These are phyloP conservation scores for Amesomyces nigricolor DNA, from an alignment of 2,329 filamentous ascomycete genomes.

Conservation along the genomic window DNA sequence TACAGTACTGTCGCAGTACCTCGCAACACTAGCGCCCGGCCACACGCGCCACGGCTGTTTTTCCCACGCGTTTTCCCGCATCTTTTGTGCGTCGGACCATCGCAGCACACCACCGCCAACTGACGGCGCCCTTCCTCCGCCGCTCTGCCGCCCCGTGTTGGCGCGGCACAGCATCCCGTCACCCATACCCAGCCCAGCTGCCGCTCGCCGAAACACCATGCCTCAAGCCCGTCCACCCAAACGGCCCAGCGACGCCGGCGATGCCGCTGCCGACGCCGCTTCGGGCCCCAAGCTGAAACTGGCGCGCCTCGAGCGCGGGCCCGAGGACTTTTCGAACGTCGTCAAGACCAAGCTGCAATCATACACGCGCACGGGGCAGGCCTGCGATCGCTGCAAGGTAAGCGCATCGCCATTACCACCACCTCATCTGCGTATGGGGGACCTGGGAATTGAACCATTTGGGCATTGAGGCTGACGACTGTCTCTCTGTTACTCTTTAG, in stretches of 20 bases:
- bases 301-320: slow-evolving; percentile 42
- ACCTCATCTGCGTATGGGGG: not conserved
- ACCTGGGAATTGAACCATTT: too few species aligned
- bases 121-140: slow-evolving; percentile 4
- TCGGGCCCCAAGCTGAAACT: slow-evolving; percentile 42
- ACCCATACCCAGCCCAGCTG: slow-evolving; percentile 7
- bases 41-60: not conserved
- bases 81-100: slow-evolving; percentile 2
- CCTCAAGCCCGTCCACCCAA: slow-evolving; percentile 40
- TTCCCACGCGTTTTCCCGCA: not conserved
- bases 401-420: not conserved
- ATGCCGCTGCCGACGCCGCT: slow-evolving; percentile 32
- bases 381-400: slow-evolving; percentile 81
- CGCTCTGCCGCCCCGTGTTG: slow-evolving; percentile 20
- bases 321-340: slow-evolving; percentile 49
- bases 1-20: not conserved
- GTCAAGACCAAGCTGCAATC: slow-evolving; percentile 52
- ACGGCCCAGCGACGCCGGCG: slow-evolving; percentile 39
- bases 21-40: not conserved
- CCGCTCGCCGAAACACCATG: slow-evolving; percentile 29
- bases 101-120: slow-evolving; percentile 1
- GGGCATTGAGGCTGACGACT: not conserved
- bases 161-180: slow-evolving; percentile 20
- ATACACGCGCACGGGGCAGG: slow-evolving; percentile 67
- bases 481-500: slow-evolving; percentile 37